Percentiles rank a stretch among this genome's conserved stretches.
Evolutionary conservation across 352 stramenopile species (phyloP).

Genomic region (Pythium brachiatum): DNA sequence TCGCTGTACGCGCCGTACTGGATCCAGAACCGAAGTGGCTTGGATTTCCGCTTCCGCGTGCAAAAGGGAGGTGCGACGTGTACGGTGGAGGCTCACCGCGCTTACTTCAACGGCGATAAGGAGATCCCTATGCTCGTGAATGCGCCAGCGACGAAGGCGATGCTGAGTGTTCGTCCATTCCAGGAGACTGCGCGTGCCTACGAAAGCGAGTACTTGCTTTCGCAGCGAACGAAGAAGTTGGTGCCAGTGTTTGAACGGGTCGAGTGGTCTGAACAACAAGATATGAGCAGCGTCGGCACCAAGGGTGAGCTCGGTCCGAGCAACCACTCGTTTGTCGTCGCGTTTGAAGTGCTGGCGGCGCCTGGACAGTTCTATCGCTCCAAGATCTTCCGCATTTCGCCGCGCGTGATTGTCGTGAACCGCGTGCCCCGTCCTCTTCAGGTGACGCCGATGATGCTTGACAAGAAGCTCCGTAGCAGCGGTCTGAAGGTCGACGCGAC

Average conservation of each 20-base stretch:
- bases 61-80: constrained; percentile 49
- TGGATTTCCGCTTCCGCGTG: constrained; percentile 71
- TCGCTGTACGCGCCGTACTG: constrained; percentile 76
- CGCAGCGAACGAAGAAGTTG: constrained; percentile 62
- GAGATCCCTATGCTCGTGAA: constrained; percentile 65
- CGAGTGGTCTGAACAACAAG: constrained; percentile 64
- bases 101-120: constrained; percentile 62
- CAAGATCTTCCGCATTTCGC: constrained; percentile 79
- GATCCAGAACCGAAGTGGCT: constrained; percentile 82
- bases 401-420: constrained; percentile 74
- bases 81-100: constrained; percentile 62
- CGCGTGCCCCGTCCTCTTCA: constrained; percentile 59
- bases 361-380: constrained; percentile 80
- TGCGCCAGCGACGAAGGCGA: constrained; percentile 60
- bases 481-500: neutral
- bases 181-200: constrained; percentile 61
- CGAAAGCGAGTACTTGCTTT: constrained; percentile 50
- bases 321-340: constrained; percentile 70
- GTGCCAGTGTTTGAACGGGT: constrained; percentile 69
- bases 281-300: constrained; percentile 77
- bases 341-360: constrained; percentile 76
- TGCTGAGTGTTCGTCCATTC: constrained; percentile 61
- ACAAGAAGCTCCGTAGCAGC: constrained; percentile 60
- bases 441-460: constrained; percentile 69
- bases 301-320: constrained; percentile 59